Conservation (phyloP, 495 filamentous ascomycete species). For the Poronia punctata region DNA sequence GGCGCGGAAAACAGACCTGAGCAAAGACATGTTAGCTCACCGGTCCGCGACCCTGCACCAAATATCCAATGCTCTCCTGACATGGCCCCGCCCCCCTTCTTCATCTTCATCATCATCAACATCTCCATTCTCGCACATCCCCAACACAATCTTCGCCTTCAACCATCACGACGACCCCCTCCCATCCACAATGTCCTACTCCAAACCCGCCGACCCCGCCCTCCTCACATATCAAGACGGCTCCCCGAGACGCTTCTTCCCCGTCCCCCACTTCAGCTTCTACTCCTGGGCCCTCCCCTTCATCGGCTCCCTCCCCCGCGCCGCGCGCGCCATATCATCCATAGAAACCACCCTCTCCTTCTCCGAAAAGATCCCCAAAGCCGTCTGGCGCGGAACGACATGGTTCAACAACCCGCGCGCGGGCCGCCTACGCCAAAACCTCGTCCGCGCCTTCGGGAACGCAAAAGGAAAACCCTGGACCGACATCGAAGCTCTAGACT, state of each 20-base stretch:
- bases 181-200: slow-evolving; percentile 22
- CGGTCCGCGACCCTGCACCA: slow-evolving; percentile 29
- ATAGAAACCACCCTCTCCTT: slow-evolving; percentile 26
- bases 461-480: slow-evolving; percentile 29
- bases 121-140: slow-evolving; percentile 26
- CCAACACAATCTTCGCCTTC: slow-evolving; percentile 52
- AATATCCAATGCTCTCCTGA: slow-evolving; percentile 38
- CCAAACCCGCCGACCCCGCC: slow-evolving; percentile 32
- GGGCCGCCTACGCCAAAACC: slow-evolving; percentile 37
- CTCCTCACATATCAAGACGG: slow-evolving; percentile 29
- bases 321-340: slow-evolving; percentile 36
- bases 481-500: slow-evolving; percentile 41
- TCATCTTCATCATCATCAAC: slow-evolving; percentile 24
- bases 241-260: slow-evolving; percentile 43
- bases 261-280: slow-evolving; percentile 76
- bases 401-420: slow-evolving; percentile 41
- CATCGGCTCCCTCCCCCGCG: slow-evolving; percentile 52
- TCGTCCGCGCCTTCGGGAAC: slow-evolving; percentile 26
- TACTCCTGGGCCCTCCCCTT: slow-evolving; percentile 64
- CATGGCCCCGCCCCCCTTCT: slow-evolving; percentile 22
- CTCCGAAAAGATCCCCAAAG: slow-evolving; percentile 50
- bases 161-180: slow-evolving; percentile 29
- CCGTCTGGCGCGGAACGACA: slow-evolving; percentile 62
- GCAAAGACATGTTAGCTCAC: slow-evolving; percentile 33
- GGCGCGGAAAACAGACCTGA: slow-evolving; percentile 31